Evolutionary conservation across 1,139 yeast species (phyloP).

Genomic region (Pichia inconspicua): DNA sequence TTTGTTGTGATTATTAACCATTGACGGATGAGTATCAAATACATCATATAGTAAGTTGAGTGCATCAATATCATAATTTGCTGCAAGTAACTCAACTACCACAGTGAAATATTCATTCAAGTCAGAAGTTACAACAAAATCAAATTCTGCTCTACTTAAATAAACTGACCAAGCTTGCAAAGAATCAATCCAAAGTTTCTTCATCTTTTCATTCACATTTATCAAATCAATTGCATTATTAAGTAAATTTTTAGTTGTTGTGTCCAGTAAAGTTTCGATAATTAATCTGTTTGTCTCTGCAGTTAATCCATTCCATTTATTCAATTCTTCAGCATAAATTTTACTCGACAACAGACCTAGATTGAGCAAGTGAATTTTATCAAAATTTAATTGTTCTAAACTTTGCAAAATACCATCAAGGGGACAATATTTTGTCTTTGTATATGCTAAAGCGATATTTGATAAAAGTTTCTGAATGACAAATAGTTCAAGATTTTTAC

Average conservation of each 20-base stretch:
- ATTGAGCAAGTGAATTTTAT: neutral
- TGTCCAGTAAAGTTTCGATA: slow-evolving; percentile 5
- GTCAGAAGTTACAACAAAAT: slow-evolving; percentile 32
- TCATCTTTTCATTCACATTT: slow-evolving; percentile 20
- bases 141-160: slow-evolving; percentile 34
- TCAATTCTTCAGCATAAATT: slow-evolving; percentile 13
- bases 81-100: slow-evolving; percentile 20
- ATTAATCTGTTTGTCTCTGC: slow-evolving; percentile 6
- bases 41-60: slow-evolving; percentile 38
- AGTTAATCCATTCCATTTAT: slow-evolving; percentile 16
- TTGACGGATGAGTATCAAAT: slow-evolving; percentile 39
- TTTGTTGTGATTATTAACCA: slow-evolving; percentile 30
- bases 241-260: slow-evolving; percentile 28
- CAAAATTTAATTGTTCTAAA: neutral
- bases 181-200: slow-evolving; percentile 27
- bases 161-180: slow-evolving; percentile 36
- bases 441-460: slow-evolving; percentile 46
- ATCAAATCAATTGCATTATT: slow-evolving; percentile 28
- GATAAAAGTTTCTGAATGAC: slow-evolving; percentile 43
- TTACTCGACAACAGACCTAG: slow-evolving; percentile 8
- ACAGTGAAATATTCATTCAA: slow-evolving; percentile 28
- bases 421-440: slow-evolving; percentile 33
- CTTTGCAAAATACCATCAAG: slow-evolving; percentile 15
- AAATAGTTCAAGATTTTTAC: slow-evolving; percentile 21
- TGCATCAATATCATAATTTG: slow-evolving; percentile 20